phyloP scores from a whole-genome alignment of 441 rosid genomes.

The Erodium moschatum region DNA sequence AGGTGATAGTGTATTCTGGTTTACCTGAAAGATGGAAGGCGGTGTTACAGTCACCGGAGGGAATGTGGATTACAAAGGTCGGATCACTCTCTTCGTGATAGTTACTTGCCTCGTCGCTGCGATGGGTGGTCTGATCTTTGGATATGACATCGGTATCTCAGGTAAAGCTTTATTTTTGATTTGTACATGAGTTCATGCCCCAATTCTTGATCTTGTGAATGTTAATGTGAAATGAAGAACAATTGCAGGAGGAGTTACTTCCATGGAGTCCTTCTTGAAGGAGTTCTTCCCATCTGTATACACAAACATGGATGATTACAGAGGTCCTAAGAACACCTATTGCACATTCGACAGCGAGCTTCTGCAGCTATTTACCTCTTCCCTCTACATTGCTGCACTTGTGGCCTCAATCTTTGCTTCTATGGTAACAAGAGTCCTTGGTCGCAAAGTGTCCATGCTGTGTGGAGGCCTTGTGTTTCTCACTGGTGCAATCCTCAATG shows the following conservation, averaged over 20 bases:
- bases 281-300: constrained; percentile 62
- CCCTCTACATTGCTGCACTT: constrained; percentile 74
- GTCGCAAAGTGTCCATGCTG: constrained; percentile 60
- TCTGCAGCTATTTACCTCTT: constrained; percentile 76
- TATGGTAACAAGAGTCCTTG: constrained; percentile 40
- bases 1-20: neutral
- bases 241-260: constrained; percentile 70
- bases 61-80: no score
- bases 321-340: constrained; percentile 45
- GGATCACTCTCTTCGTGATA: constrained; percentile 27
- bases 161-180: constrained; percentile 11
- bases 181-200: neutral
- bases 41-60: no score
- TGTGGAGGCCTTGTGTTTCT: constrained; percentile 62
- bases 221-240: neutral
- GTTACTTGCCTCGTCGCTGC: constrained; percentile 52
- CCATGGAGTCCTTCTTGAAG: constrained; percentile 51
- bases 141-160: constrained; percentile 59
- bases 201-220: neutral
- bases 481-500: constrained; percentile 75
- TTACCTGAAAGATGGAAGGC: constrained; percentile 20
- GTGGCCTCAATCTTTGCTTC: constrained; percentile 55
- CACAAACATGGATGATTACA: constrained; percentile 35
- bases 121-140: constrained; percentile 57
- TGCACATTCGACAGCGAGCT: constrained; percentile 62